Percentiles rank a stretch among this genome's conserved stretches.
Conservation (phyloP, 352 stramenopile genomes). For the Aphanomyces euteiches region DNA sequence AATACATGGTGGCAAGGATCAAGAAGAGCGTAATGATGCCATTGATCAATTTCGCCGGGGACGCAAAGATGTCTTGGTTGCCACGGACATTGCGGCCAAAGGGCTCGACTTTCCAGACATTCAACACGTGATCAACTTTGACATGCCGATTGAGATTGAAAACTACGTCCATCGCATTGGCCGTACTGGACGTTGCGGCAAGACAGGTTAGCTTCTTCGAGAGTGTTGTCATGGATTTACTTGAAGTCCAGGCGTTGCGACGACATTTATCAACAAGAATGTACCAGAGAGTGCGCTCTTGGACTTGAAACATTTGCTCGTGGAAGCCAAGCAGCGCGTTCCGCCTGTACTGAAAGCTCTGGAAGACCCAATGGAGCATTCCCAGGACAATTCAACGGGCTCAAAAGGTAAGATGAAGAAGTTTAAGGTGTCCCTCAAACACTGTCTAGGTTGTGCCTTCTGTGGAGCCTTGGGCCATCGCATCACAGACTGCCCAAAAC, state of each 20-base stretch:
- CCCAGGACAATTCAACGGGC: constrained; percentile 67
- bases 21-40: constrained; percentile 96
- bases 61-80: constrained; percentile 96
- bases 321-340: constrained; percentile 97
- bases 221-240: neutral
- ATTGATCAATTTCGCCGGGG: constrained; percentile 94
- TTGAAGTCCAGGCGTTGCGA: constrained; percentile 83
- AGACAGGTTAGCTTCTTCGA: constrained; percentile 75
- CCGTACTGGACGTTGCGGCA: constrained; percentile 96
- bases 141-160: constrained; percentile 99
- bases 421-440: neutral
- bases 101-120: constrained; percentile 99
- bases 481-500: constrained; percentile 98
- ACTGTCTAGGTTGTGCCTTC: constrained; percentile 88
- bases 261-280: constrained; percentile 99
- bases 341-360: constrained; percentile 96
- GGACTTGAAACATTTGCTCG: constrained; percentile 98
- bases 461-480: constrained; percentile 97
- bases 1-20: constrained; percentile 98
- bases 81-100: constrained; percentile 98
- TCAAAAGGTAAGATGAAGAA: constrained; percentile 54
- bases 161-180: constrained; percentile 99
- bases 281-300: constrained; percentile 93
- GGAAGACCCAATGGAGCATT: constrained; percentile 93
- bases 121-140: constrained; percentile 99